These are phyloP conservation scores for Suhomyces kunorum DNA, from an alignment of 1,139 yeast species.

Conservation along the genomic window DNA sequence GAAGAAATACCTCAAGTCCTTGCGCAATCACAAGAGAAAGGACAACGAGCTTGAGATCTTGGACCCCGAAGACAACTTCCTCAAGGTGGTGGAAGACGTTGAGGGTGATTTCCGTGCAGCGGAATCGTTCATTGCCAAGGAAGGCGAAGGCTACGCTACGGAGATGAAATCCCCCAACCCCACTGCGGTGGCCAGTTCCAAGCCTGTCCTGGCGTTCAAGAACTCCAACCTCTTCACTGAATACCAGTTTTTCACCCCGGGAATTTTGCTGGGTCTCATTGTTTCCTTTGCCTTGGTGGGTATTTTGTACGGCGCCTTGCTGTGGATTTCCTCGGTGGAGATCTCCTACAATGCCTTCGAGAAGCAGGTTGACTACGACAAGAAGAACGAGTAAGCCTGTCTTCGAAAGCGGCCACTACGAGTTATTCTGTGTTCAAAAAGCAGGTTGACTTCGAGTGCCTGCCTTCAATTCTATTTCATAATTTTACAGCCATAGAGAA, in stretches of 20 bases:
- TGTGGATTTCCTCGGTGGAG: conserved; percentile 63
- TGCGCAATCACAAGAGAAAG: conserved; percentile 10
- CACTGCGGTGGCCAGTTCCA: conserved; percentile 7
- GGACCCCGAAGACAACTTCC: conserved; percentile 15
- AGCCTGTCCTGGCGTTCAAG: conserved; percentile 5
- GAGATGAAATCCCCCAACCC: conserved; percentile 20
- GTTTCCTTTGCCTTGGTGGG: conserved; percentile 55
- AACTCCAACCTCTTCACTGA: conserved; percentile 35
- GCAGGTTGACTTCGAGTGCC: too few species aligned
- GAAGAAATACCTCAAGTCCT: conserved; percentile 23
- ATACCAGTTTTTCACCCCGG: conserved; percentile 51
- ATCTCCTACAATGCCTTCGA: conserved; percentile 74
- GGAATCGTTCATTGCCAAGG: conserved; percentile 33
- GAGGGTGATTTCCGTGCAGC: conserved; percentile 38
- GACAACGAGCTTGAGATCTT: conserved; percentile 10
- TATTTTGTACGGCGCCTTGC: conserved; percentile 55
- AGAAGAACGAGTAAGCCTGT: conserved; percentile 49
- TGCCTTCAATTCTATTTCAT: conserved; percentile 7
- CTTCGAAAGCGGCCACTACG: too few species aligned
- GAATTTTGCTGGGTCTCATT: conserved; percentile 67
- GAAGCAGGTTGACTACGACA: conserved; percentile 61
- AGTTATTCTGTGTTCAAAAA: background rate
- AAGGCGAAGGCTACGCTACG: conserved; percentile 27
- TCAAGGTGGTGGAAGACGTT: conserved; percentile 30
- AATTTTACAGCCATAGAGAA: background rate